phyloP scores from a whole-genome alignment of 2,329 filamentous ascomycete species.

The Talaromyces amestolkiae region DNA sequence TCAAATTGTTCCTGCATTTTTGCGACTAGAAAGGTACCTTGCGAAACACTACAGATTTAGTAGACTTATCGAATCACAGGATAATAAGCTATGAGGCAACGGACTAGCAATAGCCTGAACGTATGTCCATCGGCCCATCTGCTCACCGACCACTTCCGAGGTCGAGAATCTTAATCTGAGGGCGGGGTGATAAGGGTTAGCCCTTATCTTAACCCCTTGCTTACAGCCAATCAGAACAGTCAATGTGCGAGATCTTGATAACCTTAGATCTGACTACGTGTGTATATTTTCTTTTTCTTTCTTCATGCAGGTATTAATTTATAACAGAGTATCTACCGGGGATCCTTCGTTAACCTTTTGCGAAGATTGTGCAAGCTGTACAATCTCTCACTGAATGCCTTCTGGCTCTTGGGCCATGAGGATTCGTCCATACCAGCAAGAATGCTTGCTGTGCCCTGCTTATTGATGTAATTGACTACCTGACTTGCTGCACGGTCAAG shows the following conservation, averaged over 20 bases:
- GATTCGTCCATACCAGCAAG: slow-evolving; percentile 29
- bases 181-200: slow-evolving; percentile 19
- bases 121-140: background rate
- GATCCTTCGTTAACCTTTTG: slow-evolving; percentile 39
- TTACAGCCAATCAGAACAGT: background rate
- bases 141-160: slow-evolving; percentile 5
- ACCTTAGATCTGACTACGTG: background rate
- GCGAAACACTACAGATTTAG: too few species aligned
- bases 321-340: slow-evolving; percentile 12
- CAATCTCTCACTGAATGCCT: slow-evolving; percentile 43
- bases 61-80: background rate
- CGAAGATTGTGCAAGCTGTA: slow-evolving; percentile 51
- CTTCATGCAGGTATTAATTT: background rate
- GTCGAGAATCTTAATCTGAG: slow-evolving; percentile 2
- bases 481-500: slow-evolving; percentile 28
- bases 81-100: background rate
- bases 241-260: background rate
- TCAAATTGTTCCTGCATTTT: slow-evolving; percentile 71
- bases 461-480: slow-evolving; percentile 30
- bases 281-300: slow-evolving; percentile 1
- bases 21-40: background rate
- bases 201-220: slow-evolving; percentile 7
- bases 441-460: slow-evolving; percentile 30
- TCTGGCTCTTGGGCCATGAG: slow-evolving; percentile 34
- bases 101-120: background rate